phyloP scores from a whole-genome alignment of 805 yeast genomes.

The Clavispora fructus region DNA sequence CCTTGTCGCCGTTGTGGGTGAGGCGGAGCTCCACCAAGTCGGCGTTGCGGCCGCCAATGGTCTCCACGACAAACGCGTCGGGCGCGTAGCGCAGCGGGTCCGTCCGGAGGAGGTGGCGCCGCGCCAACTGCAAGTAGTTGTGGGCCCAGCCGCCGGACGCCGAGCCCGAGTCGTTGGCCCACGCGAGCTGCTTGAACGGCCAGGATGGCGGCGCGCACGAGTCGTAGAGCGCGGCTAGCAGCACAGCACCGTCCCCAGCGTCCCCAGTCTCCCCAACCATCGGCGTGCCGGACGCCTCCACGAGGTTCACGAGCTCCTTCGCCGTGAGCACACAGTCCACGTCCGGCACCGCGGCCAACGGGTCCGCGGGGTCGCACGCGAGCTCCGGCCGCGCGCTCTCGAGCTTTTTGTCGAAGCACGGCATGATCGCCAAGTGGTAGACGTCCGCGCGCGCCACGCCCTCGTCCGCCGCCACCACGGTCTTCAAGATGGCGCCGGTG shows the following conservation, averaged over 20 bases:
- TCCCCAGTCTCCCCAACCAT: no score
- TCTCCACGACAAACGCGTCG: constrained; percentile 25
- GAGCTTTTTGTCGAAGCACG: constrained; percentile 93
- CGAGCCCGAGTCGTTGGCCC: constrained; percentile 76
- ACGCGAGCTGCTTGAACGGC: constrained; percentile 56
- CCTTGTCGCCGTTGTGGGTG: constrained; percentile 29
- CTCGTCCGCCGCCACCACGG: constrained; percentile 32
- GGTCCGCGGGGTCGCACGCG: constrained; percentile 34
- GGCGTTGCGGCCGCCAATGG: constrained; percentile 62
- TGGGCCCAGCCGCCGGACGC: constrained; percentile 87
- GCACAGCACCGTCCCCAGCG: constrained; percentile 4
- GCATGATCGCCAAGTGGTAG: constrained; percentile 88
- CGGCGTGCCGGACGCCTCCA: constrained; percentile 47
- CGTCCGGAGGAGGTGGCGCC: constrained; percentile 17
- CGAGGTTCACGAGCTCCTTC: constrained; percentile 70
- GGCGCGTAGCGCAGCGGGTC: constrained; percentile 12
- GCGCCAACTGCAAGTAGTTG: constrained; percentile 50
- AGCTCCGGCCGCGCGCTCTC: constrained; percentile 85
- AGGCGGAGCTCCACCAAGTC: constrained; percentile 72
- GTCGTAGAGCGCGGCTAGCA: constrained; percentile 13
- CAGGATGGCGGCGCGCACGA: constrained; percentile 51
- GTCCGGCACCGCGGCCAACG: constrained; percentile 32
- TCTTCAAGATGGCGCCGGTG: constrained; percentile 74
- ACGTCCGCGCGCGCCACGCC: constrained; percentile 34
- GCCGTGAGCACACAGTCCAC: constrained; percentile 96